Evolutionary conservation across 2,329 filamentous ascomycete genomes (phyloP), one percentile per base, ranked within the genome.

Genomic region (Raffaelea ambrosiae): DNA sequence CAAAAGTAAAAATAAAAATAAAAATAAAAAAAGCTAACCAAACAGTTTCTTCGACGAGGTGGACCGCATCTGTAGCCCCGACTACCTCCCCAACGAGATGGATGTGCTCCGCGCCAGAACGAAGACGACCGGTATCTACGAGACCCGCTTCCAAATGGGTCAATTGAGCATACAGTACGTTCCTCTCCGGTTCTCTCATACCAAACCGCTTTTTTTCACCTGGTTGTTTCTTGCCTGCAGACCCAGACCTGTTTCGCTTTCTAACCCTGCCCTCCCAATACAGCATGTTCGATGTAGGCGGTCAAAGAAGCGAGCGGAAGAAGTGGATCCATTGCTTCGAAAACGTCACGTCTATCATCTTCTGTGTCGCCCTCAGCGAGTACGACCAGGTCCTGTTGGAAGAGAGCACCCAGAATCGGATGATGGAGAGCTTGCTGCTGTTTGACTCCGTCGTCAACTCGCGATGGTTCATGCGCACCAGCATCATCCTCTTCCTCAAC

Each of bases 321-420:
- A 98, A 98, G 72, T 98, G 93, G 93, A 98, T 98, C 63, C 93
- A 98, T 70, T 98, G 93, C 71, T 98, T 98, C 66, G 93, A 98
- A 67, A 97, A 97, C 59, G 93, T 98, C 59, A 98, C 93, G 40
- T 97, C 93, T 4, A 98, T 98, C 66, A 98, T 98, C 57, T 98
- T 98, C 69, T 98, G 93, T 62, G 93, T 98, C 53, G 93, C 93
- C 16, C 71, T 98, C 58, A 97, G 90, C 71, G 93, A 98, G 68
- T 98, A 98, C 65, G 93, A 98, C 62, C 93, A 98, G 69, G 91
- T 96, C 5, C 73, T 98, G 47, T 74, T 98, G 38, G 93, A 98
- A 68, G 93, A 97, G 68, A 95, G 88, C 68, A 96, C 91, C 62
- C 93, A 95, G 88, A 98, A 98, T 65, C 93, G 93, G 53, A 98